Base-by-base conservation (phyloP, 1,139 yeast species). In the Ogataea hybrid region DNA sequence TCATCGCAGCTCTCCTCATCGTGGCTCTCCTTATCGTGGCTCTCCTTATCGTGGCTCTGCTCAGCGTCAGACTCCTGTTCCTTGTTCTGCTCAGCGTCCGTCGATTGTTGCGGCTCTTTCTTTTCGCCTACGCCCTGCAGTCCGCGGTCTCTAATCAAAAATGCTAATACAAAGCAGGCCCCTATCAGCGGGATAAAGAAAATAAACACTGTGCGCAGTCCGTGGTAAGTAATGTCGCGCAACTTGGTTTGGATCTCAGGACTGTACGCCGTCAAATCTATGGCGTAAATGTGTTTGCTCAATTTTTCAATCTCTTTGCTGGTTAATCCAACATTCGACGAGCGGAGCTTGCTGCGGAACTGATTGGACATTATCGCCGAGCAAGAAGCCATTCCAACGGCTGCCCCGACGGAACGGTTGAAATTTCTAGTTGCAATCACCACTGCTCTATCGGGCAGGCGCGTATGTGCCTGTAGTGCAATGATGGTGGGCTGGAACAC, bases 401-500 rank as follows among this genome's bases (percentile, higher is more conserved):
- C 72, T 20, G 80, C 81, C 28, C 84, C 83, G 39, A 77, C 67
- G 1, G 77, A 70, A 45, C 83, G 58, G 37, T 75, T 50, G 9
- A 76, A 73, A 49, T 76, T 77, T 55, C 83, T 64, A 1, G 78
- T 67, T 3, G 80, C 69, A 8, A 77, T 76, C 8, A 76, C 77
- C 10, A 77, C 79, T 0, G 83, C 81, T 35, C 83, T 59, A 47
- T 77, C 81, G 1, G 73, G 64, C 38, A 68, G 69, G 32, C 57
- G 63, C 7, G 78, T 68, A 42, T 75, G 77, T 1, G 82, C 79
- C 55, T 75, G 79, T 2, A 70, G 71, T 1, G 81, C 81, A 7
- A 77, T 71, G 66, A 77, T 65, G 0, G 79, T 70, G 6, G 81
- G 79, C 54, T 76, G 82, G 59, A 77, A 75, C 5, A 75, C 71